Evolutionary conservation across 805 yeast genomes (phyloP).

Genomic region (Yarrowia divulgata): DNA sequence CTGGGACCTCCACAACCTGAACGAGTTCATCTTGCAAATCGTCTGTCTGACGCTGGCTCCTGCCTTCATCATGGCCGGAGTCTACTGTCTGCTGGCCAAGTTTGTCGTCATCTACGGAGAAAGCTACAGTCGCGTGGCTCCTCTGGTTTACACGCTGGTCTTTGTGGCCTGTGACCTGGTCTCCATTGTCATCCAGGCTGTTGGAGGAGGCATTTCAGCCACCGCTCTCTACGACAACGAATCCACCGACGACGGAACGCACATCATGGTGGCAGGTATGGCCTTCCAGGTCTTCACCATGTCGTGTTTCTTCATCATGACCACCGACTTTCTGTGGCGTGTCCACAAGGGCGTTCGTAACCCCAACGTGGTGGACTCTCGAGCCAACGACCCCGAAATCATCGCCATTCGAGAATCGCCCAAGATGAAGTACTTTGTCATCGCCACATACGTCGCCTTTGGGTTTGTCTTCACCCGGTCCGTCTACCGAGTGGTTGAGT

Average conservation of each 20-base stretch:
- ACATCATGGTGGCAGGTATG: slow-evolving; percentile 78
- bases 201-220: slow-evolving; percentile 78
- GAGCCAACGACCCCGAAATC: slow-evolving; percentile 30
- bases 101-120: slow-evolving; percentile 65
- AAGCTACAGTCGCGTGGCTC: slow-evolving; percentile 58
- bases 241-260: slow-evolving; percentile 57
- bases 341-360: slow-evolving; percentile 38
- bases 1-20: slow-evolving; percentile 49
- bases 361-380: slow-evolving; percentile 26
- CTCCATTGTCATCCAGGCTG: slow-evolving; percentile 70
- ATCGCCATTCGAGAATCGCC: slow-evolving; percentile 39
- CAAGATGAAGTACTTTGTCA: slow-evolving; percentile 43
- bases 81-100: slow-evolving; percentile 75
- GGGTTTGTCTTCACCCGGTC: slow-evolving; percentile 69
- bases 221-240: slow-evolving; percentile 49
- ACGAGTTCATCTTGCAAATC: slow-evolving; percentile 67
- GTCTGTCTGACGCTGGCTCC: slow-evolving; percentile 79
- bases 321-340: slow-evolving; percentile 53
- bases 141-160: slow-evolving; percentile 65
- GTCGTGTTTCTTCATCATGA: slow-evolving; percentile 63
- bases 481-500: slow-evolving; percentile 74
- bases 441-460: slow-evolving; percentile 51
- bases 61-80: slow-evolving; percentile 81
- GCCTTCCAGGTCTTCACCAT: slow-evolving; percentile 78
- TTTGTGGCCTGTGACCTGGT: slow-evolving; percentile 74